A percentile compares a stretch with the other conserved stretches of the same genome.
Evolutionary conservation across 2,329 filamentous ascomycete species (phyloP).

Genomic region (Monosporascus ibericus): DNA sequence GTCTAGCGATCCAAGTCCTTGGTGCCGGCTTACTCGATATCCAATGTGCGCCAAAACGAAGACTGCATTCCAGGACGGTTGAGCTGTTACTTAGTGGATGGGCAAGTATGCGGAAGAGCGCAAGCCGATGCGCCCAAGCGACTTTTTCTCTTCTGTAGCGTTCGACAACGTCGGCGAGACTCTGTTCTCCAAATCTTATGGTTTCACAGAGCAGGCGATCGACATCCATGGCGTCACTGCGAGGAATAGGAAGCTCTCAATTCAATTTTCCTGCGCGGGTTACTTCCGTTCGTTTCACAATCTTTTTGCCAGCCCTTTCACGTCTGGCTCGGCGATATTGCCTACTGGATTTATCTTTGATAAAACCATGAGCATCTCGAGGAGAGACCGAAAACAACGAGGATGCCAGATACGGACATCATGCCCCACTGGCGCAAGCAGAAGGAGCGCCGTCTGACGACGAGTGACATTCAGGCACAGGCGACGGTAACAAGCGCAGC

Average conservation of each 20-base stretch:
- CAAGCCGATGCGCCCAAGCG: slow-evolving; percentile 1
- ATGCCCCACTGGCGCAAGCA: slow-evolving; percentile 2
- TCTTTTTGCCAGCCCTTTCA: slow-evolving; percentile 2
- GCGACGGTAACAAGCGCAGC: background rate
- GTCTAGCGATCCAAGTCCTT: background rate
- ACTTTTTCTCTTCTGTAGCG: slow-evolving; percentile 9
- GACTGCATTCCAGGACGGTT: too few species aligned
- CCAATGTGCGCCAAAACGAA: too few species aligned
- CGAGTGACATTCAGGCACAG: background rate
- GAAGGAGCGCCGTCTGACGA: background rate
- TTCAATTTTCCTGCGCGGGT: slow-evolving; percentile 18
- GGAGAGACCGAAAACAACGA: slow-evolving; percentile 2
- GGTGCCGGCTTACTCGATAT: too few species aligned
- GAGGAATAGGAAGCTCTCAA: slow-evolving; percentile 14
- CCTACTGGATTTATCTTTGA: background rate
- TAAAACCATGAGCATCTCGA: background rate
- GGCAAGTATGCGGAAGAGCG: background rate
- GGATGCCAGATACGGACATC: background rate
- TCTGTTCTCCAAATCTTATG: slow-evolving; percentile 21
- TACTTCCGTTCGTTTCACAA: slow-evolving; percentile 1
- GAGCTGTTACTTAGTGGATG: background rate
- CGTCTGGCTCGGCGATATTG: background rate
- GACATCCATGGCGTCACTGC: slow-evolving; percentile 20
- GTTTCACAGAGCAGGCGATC: slow-evolving; percentile 19
- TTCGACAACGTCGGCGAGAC: slow-evolving; percentile 22